Percentiles rank a stretch among this genome's conserved stretches.
These are phyloP conservation scores for Suhomyces prunicola DNA, from an alignment of 805 yeast genomes.

Conservation along the genomic window DNA sequence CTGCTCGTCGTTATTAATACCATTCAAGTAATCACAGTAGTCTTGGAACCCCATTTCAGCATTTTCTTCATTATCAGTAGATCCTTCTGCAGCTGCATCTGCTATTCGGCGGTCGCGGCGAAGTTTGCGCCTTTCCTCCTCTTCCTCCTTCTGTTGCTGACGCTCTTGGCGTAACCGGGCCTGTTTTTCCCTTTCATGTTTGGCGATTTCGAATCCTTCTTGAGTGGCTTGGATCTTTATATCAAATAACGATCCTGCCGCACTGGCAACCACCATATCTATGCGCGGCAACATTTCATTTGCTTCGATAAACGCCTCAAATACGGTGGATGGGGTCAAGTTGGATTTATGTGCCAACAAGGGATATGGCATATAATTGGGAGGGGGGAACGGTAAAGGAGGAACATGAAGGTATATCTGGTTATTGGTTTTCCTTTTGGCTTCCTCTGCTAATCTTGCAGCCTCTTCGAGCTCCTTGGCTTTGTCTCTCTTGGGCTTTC, in stretches of 20 bases:
- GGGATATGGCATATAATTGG: slow-evolving; percentile 45
- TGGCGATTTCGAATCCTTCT: slow-evolving; percentile 29
- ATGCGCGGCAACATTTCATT: slow-evolving; percentile 34
- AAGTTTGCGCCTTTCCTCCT: neutral
- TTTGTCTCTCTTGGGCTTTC: neutral
- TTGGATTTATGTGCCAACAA: slow-evolving; percentile 33
- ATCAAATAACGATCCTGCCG: slow-evolving; percentile 43
- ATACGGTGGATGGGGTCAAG: slow-evolving; percentile 35
- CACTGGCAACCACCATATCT: slow-evolving; percentile 46
- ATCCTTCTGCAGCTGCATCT: neutral
- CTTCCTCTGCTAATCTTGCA: neutral
- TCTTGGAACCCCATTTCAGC: slow-evolving; percentile 15
- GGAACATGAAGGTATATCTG: slow-evolving; percentile 21
- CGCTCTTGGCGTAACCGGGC: slow-evolving; percentile 1
- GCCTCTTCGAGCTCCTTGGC: slow-evolving; percentile 6
- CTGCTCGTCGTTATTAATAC: neutral
- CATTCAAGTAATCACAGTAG: slow-evolving; percentile 21
- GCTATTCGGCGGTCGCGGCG: slow-evolving; percentile 5
- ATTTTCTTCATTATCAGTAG: slow-evolving; percentile 8
- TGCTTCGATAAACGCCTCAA: slow-evolving; percentile 34
- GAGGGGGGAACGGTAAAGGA: slow-evolving; percentile 45
- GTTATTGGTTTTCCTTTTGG: neutral
- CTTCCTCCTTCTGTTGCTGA: slow-evolving; percentile 6
- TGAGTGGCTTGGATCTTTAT: slow-evolving; percentile 29
- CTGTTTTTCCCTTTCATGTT: slow-evolving; percentile 10